Percentiles rank a stretch among this genome's conserved stretches.
phyloP scores from a whole-genome alignment of 2,329 filamentous ascomycete genomes.

The Intubia oerlemansii region DNA sequence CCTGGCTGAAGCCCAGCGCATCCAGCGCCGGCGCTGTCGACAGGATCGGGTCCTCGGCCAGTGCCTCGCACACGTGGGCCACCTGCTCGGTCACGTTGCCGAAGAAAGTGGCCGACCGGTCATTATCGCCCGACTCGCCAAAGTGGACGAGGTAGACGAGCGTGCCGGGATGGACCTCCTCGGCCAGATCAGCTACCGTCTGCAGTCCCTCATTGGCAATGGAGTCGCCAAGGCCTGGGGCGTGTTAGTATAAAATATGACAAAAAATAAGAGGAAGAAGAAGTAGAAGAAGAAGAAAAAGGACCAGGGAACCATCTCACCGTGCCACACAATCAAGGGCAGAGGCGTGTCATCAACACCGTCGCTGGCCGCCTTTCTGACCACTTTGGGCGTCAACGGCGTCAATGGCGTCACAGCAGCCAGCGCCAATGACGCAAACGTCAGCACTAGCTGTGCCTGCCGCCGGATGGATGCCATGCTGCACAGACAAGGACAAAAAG shows the following conservation, averaged over 20 bases:
- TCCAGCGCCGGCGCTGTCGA: slow-evolving; percentile 68
- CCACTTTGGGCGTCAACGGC: not conserved
- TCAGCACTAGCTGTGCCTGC: slow-evolving; percentile 11
- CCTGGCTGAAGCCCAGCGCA: slow-evolving; percentile 86
- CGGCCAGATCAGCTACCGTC: slow-evolving; percentile 47
- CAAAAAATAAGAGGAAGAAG: too few relatives aligned
- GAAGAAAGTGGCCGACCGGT: slow-evolving; percentile 72
- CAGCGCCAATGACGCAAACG: slow-evolving; percentile 14
- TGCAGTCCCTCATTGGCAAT: slow-evolving; percentile 58
- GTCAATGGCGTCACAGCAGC: slow-evolving; percentile 12
- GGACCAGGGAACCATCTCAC: slow-evolving; percentile 10
- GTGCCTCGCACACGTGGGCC: slow-evolving; percentile 51
- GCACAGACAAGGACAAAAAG: too few relatives aligned
- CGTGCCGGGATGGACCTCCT: slow-evolving; percentile 58
- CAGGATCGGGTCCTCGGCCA: slow-evolving; percentile 57
- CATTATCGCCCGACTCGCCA: slow-evolving; percentile 39
- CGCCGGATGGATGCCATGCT: too few relatives aligned
- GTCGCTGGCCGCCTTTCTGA: slow-evolving; percentile 5
- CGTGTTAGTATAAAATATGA: slow-evolving; percentile 12
- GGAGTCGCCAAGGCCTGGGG: slow-evolving; percentile 39
- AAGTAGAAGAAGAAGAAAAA: not conserved
- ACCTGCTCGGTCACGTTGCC: slow-evolving; percentile 75
- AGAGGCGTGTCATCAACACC: slow-evolving; percentile 43
- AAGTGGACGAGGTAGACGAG: slow-evolving; percentile 64
- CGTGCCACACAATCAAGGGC: slow-evolving; percentile 91